phyloP scores from a whole-genome alignment of 495 filamentous ascomycete species.

The Penicillium macrosclerotiorum region DNA sequence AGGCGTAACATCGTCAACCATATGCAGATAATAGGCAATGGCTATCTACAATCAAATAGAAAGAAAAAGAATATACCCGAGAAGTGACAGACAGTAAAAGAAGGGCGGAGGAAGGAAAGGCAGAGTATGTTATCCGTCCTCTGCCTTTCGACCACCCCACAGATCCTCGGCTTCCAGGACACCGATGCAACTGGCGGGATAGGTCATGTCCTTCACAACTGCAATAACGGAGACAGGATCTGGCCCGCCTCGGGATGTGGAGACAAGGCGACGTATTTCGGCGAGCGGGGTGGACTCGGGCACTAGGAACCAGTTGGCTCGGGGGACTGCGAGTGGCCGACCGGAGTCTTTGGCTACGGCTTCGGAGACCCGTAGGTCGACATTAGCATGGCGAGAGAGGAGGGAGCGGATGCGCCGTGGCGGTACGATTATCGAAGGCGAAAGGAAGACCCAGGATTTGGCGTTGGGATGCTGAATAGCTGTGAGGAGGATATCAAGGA shows the following conservation, averaged over 20 bases:
- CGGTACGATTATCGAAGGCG: slow-evolving; percentile 33
- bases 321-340: slow-evolving; percentile 22
- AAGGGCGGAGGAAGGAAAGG: no score
- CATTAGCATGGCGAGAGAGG: slow-evolving; percentile 29
- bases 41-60: slow-evolving; percentile 7
- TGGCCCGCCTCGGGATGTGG: slow-evolving; percentile 12
- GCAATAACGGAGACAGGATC: slow-evolving; percentile 29
- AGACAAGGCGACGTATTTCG: slow-evolving; percentile 27
- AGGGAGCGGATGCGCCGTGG: slow-evolving; percentile 35
- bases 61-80: slow-evolving; percentile 6
- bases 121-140: no score
- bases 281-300: slow-evolving; percentile 32
- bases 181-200: slow-evolving; percentile 28
- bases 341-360: slow-evolving; percentile 14
- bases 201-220: slow-evolving; percentile 27
- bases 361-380: slow-evolving; percentile 33
- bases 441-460: slow-evolving; percentile 45
- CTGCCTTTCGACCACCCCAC: no score
- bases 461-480: slow-evolving; percentile 45
- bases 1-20: slow-evolving; percentile 23
- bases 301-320: slow-evolving; percentile 32
- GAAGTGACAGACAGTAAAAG: no score
- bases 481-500: slow-evolving; percentile 44
- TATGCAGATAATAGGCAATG: slow-evolving; percentile 11
- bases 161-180: slow-evolving; percentile 39